These are phyloP conservation scores for Colletotrichum sp. DNA, from an alignment of 2,329 filamentous ascomycete genomes.

Conservation along the genomic window DNA sequence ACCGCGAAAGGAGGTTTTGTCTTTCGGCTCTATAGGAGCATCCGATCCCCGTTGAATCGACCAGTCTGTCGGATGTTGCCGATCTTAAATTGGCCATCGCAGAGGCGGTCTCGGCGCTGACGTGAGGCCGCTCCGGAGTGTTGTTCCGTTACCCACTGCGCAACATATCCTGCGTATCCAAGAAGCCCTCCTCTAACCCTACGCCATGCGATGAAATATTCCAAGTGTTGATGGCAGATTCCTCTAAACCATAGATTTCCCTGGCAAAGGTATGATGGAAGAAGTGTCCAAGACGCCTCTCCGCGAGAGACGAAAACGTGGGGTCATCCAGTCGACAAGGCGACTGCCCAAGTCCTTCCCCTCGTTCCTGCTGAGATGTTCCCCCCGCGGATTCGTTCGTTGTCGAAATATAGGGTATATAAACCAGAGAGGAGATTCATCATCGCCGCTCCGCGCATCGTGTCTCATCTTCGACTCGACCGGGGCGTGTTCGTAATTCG, in stretches of 20 bases:
- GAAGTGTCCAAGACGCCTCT: accelerated
- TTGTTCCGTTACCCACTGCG: neutral
- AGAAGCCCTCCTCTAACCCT: neutral
- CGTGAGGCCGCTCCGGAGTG: neutral
- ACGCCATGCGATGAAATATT: neutral
- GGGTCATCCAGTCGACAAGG: neutral
- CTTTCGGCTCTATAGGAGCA: neutral
- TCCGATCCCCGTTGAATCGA: neutral
- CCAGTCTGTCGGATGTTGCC: neutral
- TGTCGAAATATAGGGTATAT: neutral
- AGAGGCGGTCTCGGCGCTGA: neutral
- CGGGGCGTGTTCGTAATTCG: neutral
- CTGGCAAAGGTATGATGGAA: neutral
- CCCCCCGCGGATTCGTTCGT: neutral
- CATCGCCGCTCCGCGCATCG: neutral
- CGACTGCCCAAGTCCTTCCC: neutral
- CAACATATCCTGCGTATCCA: neutral
- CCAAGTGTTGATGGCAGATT: neutral
- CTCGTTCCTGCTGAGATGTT: neutral
- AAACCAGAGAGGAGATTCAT: neutral
- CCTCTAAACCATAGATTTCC: neutral
- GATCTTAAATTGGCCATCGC: neutral
- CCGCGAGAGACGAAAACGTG: neutral
- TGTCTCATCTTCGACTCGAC: neutral
- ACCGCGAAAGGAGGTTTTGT: neutral